These are phyloP conservation scores for Hanseniaspora lindneri DNA, from an alignment of 805 yeast genomes.

Conservation along the genomic window DNA sequence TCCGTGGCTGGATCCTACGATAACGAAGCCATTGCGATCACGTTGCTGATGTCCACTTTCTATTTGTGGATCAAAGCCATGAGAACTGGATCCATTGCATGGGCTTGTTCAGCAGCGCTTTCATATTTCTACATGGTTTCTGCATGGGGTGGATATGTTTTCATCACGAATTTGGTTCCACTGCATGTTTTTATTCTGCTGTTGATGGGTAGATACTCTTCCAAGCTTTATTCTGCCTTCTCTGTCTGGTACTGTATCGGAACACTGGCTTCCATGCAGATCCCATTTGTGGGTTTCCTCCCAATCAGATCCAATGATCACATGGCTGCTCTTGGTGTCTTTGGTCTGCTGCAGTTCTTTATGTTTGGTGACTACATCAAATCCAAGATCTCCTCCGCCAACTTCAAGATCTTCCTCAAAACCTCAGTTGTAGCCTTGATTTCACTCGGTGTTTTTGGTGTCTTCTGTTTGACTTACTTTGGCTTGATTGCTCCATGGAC, in stretches of 20 bases:
- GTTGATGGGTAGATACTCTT: slow-evolving; percentile 86
- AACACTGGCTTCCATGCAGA: slow-evolving; percentile 97
- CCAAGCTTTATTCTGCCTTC: slow-evolving; percentile 76
- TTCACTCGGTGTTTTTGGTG: slow-evolving; percentile 53
- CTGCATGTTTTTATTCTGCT: slow-evolving; percentile 82
- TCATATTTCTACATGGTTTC: slow-evolving; percentile 97
- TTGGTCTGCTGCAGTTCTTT: slow-evolving; percentile 85
- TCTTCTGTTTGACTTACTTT: slow-evolving; percentile 69
- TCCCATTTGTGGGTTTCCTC: slow-evolving; percentile 94
- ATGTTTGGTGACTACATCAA: slow-evolving; percentile 75
- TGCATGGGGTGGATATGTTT: slow-evolving; percentile 99
- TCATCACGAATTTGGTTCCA: slow-evolving; percentile 94
- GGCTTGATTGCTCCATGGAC: slow-evolving; percentile 99
- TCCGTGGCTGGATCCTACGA: slow-evolving; percentile 98
- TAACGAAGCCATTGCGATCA: slow-evolving; percentile 97
- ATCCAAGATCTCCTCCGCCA: slow-evolving; percentile 54
- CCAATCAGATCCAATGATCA: slow-evolving; percentile 97
- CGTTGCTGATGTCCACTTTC: slow-evolving; percentile 87
- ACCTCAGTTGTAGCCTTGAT: slow-evolving; percentile 48
- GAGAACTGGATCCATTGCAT: slow-evolving; percentile 78
- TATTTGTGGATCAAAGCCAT: slow-evolving; percentile 91
- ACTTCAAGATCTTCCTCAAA: slow-evolving; percentile 57
- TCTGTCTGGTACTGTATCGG: slow-evolving; percentile 96
- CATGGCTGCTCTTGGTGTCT: slow-evolving; percentile 95
- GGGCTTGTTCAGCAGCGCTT: slow-evolving; percentile 71